Percentiles rank a stretch among this genome's conserved stretches.
These are phyloP conservation scores for Atractiella rhizophila DNA, from an alignment of 768 basidiomycete species.

Conservation along the genomic window DNA sequence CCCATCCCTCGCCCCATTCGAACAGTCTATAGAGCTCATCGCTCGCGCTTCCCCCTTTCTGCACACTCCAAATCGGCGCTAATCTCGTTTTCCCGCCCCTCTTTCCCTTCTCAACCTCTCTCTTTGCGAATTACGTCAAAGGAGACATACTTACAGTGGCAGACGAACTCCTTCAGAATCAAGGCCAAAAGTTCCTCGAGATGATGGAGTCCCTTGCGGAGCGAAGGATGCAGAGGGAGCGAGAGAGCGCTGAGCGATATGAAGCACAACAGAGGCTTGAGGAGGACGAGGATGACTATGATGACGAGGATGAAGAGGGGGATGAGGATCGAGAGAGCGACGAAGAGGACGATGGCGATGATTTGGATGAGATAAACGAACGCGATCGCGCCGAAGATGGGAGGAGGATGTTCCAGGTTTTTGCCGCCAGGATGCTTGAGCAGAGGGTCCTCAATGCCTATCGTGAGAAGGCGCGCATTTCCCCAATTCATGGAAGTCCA, in stretches of 20 bases:
- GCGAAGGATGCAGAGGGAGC: conserved; percentile 72
- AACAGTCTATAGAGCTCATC: not conserved
- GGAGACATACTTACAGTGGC: conserved; percentile 95
- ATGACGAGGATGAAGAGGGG: conserved; percentile 40
- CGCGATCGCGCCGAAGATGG: conserved; percentile 99
- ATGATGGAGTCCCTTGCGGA: conserved; percentile 99
- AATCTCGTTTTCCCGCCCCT: conserved; percentile 7
- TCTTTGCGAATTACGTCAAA: conserved; percentile 22
- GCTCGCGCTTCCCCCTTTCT: not conserved
- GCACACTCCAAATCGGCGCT: conserved; percentile 9
- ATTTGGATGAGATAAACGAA: conserved; percentile 50
- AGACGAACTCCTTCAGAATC: conserved; percentile 92
- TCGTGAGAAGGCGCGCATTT: conserved; percentile 32
- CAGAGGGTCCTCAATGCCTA: conserved; percentile 90
- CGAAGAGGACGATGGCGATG: conserved; percentile 26
- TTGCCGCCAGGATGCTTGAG: conserved; percentile 98
- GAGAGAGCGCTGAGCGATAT: conserved; percentile 24
- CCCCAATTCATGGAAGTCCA: not conserved
- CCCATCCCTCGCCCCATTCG: not conserved
- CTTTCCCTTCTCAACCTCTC: not conserved
- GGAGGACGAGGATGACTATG: conserved; percentile 36
- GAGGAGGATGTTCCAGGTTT: conserved; percentile 97
- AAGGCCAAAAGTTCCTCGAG: conserved; percentile 94
- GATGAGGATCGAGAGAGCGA: conserved; percentile 32
- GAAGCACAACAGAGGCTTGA: conserved; percentile 36